Percentiles rank a stretch among this genome's conserved stretches.
These are phyloP conservation scores for Chrysanthemum seticuspe DNA, from an alignment of 129 eudicot genomes.

Conservation along the genomic window DNA sequence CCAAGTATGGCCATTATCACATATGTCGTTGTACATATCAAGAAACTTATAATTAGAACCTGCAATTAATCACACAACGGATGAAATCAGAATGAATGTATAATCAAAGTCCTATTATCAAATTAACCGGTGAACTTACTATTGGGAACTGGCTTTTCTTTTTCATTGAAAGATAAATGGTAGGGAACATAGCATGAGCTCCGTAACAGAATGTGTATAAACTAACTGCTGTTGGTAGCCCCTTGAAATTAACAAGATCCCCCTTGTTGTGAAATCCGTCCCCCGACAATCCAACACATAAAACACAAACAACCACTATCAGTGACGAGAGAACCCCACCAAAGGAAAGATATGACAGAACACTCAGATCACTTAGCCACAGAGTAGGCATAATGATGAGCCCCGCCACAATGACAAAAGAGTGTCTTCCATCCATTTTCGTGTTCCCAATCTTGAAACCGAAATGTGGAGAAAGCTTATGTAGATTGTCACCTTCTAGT, in stretches of 20 bases:
- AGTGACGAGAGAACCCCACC: constrained; percentile 27
- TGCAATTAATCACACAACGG: constrained; percentile 17
- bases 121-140: too few species aligned
- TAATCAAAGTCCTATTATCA: too few species aligned
- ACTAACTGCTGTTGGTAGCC: constrained; percentile 27
- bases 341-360: constrained; percentile 25
- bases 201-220: constrained; percentile 29
- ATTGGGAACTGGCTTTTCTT: too few species aligned
- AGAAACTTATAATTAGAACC: constrained; percentile 28
- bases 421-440: constrained; percentile 31
- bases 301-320: constrained; percentile 26
- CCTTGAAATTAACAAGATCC: constrained; percentile 21
- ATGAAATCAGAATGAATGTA: neutral
- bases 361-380: constrained; percentile 31
- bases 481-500: constrained; percentile 38
- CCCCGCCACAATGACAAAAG: constrained; percentile 30
- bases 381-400: constrained; percentile 29
- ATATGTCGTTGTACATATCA: constrained; percentile 22
- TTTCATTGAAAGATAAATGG: constrained; percentile 23
- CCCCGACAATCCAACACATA: constrained; percentile 20
- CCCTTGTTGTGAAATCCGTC: constrained; percentile 28
- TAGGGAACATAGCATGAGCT: constrained; percentile 26
- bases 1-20: constrained; percentile 31
- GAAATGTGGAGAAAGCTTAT: constrained; percentile 29
- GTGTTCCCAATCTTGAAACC: constrained; percentile 23